These are phyloP conservation scores for Colletotrichum scovillei DNA, from an alignment of 2,329 filamentous ascomycete genomes.

Conservation along the genomic window DNA sequence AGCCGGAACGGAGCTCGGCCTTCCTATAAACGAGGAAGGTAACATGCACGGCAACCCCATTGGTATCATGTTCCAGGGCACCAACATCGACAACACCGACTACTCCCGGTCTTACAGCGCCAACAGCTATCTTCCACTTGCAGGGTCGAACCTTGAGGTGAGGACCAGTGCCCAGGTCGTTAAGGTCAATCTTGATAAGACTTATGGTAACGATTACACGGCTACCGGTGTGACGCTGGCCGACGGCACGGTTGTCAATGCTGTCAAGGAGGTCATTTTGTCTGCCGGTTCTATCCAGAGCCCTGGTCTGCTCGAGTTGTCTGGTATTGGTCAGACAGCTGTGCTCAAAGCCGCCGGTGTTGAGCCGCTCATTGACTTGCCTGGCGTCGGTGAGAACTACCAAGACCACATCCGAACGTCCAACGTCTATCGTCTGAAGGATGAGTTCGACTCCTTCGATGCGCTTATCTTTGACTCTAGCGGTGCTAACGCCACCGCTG, in stretches of 20 bases:
- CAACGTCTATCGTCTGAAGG: slow-evolving; percentile 43
- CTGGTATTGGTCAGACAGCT: slow-evolving; percentile 46
- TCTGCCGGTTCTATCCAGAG: slow-evolving; percentile 32
- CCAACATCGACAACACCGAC: slow-evolving; percentile 45
- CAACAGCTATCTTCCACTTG: slow-evolving; percentile 46
- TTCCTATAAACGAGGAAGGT: slow-evolving; percentile 16
- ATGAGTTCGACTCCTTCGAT: slow-evolving; percentile 44
- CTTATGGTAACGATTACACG: neutral
- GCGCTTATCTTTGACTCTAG: slow-evolving; percentile 37
- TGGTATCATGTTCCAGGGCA: slow-evolving; percentile 42
- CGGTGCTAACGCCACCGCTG: slow-evolving; percentile 46
- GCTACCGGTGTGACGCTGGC: slow-evolving; percentile 16
- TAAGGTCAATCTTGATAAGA: slow-evolving; percentile 39
- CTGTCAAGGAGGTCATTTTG: slow-evolving; percentile 29
- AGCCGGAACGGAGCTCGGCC: slow-evolving; percentile 11
- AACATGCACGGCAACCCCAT: slow-evolving; percentile 33
- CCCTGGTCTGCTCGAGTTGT: slow-evolving; percentile 45
- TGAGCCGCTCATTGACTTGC: slow-evolving; percentile 50
- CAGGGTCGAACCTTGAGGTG: slow-evolving; percentile 50
- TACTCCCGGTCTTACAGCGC: slow-evolving; percentile 47
- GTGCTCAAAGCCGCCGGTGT: slow-evolving; percentile 53
- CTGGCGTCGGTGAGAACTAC: slow-evolving; percentile 59
- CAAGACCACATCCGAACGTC: slow-evolving; percentile 55
- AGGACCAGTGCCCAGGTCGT: slow-evolving; percentile 47
- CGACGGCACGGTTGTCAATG: slow-evolving; percentile 7